Evolutionary conservation across 2,329 filamentous ascomycete genomes (phyloP).

Genomic region (Didymella pinodella): DNA sequence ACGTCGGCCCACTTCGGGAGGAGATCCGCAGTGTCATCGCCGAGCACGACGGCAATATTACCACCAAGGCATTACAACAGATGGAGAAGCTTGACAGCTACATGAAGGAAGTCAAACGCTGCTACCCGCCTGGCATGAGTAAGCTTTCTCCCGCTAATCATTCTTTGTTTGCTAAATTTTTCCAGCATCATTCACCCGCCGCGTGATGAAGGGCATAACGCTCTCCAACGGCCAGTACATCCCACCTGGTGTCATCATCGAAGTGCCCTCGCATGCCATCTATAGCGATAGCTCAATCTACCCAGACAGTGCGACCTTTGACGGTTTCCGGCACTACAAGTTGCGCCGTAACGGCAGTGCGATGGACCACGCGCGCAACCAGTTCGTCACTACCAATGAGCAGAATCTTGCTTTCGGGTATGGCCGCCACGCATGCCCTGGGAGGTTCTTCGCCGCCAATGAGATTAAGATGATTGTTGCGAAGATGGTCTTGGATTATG

Average conservation of each 20-base stretch:
- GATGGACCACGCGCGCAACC: conserved; percentile 39
- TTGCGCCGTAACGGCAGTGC: conserved; percentile 34
- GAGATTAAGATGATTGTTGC: conserved; percentile 48
- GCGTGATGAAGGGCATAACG: conserved; percentile 60
- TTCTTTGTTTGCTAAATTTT: background rate
- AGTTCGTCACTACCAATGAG: conserved; percentile 42
- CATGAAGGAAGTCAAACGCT: conserved; percentile 47
- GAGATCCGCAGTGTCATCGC: conserved; percentile 52
- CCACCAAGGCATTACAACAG: conserved; percentile 40
- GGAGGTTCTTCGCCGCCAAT: conserved; percentile 45
- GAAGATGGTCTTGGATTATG: conserved; percentile 38
- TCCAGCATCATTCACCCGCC: conserved; percentile 58
- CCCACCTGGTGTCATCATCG: conserved; percentile 46
- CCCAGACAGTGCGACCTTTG: conserved; percentile 37
- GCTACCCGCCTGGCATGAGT: conserved; percentile 37
- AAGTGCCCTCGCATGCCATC: conserved; percentile 40
- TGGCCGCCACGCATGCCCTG: conserved; percentile 45
- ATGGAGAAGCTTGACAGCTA: conserved; percentile 50
- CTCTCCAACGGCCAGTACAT: conserved; percentile 63
- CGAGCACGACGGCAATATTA: conserved; percentile 46
- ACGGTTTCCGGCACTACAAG: conserved; percentile 46
- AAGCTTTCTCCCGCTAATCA: conserved; percentile 10
- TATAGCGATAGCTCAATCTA: conserved; percentile 36
- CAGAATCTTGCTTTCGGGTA: conserved; percentile 41
- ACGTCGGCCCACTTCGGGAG: conserved; percentile 53